Conservation (phyloP, 805 yeast genomes). For the Cyberlindnera mycetangii region DNA sequence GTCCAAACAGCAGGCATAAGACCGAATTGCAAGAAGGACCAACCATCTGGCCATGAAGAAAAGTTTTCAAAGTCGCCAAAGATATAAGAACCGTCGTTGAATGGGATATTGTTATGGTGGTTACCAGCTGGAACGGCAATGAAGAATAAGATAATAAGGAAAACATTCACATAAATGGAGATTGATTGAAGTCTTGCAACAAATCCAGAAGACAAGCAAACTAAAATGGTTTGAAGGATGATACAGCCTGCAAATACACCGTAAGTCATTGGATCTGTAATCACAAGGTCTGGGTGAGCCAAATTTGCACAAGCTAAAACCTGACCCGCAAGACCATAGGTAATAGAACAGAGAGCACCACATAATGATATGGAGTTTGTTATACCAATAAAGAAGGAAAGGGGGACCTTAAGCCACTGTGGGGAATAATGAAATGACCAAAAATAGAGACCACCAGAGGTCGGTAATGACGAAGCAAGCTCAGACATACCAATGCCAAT, state of each 20-base stretch:
- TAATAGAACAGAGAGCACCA: slow-evolving; percentile 66
- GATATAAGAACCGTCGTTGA: slow-evolving; percentile 50
- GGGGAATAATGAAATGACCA: slow-evolving; percentile 70
- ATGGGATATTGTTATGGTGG: slow-evolving; percentile 29
- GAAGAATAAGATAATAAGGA: slow-evolving; percentile 47
- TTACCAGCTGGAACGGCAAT: slow-evolving; percentile 62
- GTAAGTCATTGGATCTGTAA: slow-evolving; percentile 52
- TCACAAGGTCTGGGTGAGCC: slow-evolving; percentile 42
- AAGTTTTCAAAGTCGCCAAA: slow-evolving; percentile 51
- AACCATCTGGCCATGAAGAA: slow-evolving; percentile 56
- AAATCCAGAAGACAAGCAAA: slow-evolving; percentile 50
- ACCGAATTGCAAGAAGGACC: slow-evolving; percentile 49
- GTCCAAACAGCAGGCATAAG: slow-evolving; percentile 76
- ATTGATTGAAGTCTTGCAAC: slow-evolving; percentile 54
- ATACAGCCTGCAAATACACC: slow-evolving; percentile 65
- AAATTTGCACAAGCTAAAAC: slow-evolving; percentile 50
- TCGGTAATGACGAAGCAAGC: slow-evolving; percentile 65
- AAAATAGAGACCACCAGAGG: slow-evolving; percentile 70
- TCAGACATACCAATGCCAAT: slow-evolving; percentile 66
- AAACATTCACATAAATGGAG: slow-evolving; percentile 50
- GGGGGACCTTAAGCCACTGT: slow-evolving; percentile 42
- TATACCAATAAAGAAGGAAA: slow-evolving; percentile 63
- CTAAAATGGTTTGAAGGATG: slow-evolving; percentile 31
- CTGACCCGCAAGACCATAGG: slow-evolving; percentile 66
- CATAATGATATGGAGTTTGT: slow-evolving; percentile 64